Evolutionary conservation across 257 asterid genomes (phyloP), one percentile per base, ranked within the genome.

Genomic region (Plantago major): DNA sequence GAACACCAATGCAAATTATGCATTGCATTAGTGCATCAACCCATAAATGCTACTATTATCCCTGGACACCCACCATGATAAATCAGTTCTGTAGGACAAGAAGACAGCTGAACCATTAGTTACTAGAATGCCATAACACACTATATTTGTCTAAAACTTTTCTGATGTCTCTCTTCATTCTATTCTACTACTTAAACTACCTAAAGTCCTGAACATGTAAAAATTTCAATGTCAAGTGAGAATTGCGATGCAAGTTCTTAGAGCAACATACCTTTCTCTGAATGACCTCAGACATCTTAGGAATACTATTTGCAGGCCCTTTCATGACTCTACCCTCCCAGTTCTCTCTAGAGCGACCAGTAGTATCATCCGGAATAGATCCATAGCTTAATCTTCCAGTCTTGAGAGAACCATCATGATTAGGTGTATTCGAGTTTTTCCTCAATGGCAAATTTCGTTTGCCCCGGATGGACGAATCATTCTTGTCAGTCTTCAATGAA

Each of bases 261-360:
- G 55, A 74, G 62, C 67, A 49, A 58, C 83, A 66, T 78, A 93
- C 99, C 99, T 85, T 93, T 78, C 89, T 87, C 72, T 78, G 94
- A 50, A 78, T 67, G 64, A 73, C 76, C 63, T 90, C 95, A 51
- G 97, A 68, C 88, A 90, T 93, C 88, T 76, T 89, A 57, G 73
- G 22, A 69, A 76, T 84, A 63, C 82, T 74, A 76, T 73, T 65
- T 66, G 78, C 78, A 57, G 79, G 74, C 80, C 84, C 86, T 76
- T 76, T 84, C 72, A 67, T 19, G 50, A 66, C 74, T 81, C 76
- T 86, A 71, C 55, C 53, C 18, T 84, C 95, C 80, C 73, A 60
- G 55, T 58, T 79, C 53, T 77, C 95, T 58, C 85, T 79, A 18
- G 82, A 53, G 49, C 73, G 78, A 58, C 83, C 97, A 13, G 73